Percentiles rank a stretch among this genome's conserved stretches.
Conservation (phyloP, 257 asterid species). For the Fraxinus americana region DNA sequence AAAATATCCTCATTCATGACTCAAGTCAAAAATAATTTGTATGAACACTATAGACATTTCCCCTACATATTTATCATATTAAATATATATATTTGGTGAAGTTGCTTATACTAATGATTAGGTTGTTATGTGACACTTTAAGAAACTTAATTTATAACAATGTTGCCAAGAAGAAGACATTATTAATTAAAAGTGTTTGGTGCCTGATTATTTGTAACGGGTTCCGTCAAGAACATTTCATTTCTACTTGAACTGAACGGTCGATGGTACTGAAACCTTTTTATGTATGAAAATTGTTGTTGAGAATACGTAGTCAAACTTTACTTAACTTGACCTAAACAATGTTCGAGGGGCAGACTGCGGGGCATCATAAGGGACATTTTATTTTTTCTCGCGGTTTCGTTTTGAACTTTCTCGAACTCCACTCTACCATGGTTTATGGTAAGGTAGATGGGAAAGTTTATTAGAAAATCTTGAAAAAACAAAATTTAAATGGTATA, state of each 20-base stretch:
- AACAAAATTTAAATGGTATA: not conserved
- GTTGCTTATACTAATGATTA: not conserved
- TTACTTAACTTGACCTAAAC: too few relatives aligned
- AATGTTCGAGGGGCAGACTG: too few relatives aligned
- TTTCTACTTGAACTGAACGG: not conserved
- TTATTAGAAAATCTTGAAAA: not conserved
- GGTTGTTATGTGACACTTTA: not conserved
- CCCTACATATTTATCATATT: not conserved
- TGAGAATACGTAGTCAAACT: too few relatives aligned
- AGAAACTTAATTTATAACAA: not conserved
- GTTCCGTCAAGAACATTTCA: not conserved
- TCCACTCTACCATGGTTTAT: not conserved
- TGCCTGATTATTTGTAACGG: not conserved
- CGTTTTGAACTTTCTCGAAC: not conserved
- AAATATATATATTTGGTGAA: not conserved
- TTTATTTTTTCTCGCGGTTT: too few relatives aligned
- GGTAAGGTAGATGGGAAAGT: not conserved
- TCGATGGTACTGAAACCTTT: too few relatives aligned
- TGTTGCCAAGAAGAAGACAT: not conserved
- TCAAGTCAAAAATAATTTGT: too few relatives aligned
- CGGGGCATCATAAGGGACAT: too few relatives aligned
- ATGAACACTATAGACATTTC: not conserved
- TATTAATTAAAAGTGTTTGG: constrained; percentile 3
- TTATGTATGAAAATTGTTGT: too few relatives aligned
- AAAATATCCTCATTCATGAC: too few relatives aligned